Percentiles rank a stretch among this genome's conserved stretches.
phyloP scores from a whole-genome alignment of 2,329 filamentous ascomycete genomes.

The Calonectria hongkongensis region DNA sequence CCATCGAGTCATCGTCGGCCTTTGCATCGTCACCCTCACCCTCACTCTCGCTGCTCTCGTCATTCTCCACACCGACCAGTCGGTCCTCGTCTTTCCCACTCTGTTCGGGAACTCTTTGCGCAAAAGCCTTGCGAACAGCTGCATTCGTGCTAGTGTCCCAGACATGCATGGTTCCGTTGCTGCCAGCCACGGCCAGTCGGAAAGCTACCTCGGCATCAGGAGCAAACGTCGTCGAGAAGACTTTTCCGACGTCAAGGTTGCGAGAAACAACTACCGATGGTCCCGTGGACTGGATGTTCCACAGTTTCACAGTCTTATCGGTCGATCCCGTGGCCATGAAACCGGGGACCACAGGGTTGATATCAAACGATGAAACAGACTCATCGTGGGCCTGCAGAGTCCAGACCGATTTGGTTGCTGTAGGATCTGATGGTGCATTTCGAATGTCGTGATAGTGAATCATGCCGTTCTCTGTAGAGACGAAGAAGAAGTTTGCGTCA shows the following conservation, averaged over 20 bases:
- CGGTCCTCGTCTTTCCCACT: constrained; percentile 82
- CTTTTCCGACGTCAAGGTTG: constrained; percentile 94
- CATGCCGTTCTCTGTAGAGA: constrained; percentile 92
- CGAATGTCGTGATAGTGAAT: constrained; percentile 95
- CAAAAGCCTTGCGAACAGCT: constrained; percentile 89
- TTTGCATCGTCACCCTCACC: constrained; percentile 73
- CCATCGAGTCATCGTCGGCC: constrained; percentile 69
- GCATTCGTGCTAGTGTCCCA: constrained; percentile 98
- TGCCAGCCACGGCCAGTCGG: constrained; percentile 93
- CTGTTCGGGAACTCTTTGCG: constrained; percentile 75
- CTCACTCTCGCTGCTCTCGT: constrained; percentile 80
- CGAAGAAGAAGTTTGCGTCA: constrained; percentile 94
- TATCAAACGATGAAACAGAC: constrained; percentile 92
- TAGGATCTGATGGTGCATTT: constrained; percentile 82
- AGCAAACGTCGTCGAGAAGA: constrained; percentile 93
- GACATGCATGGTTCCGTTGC: constrained; percentile 92
- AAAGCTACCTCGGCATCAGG: constrained; percentile 94
- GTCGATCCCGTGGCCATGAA: constrained; percentile 95
- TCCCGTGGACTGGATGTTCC: constrained; percentile 89
- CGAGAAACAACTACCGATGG: constrained; percentile 94
- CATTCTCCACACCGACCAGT: constrained; percentile 82
- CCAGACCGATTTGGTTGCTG: constrained; percentile 90
- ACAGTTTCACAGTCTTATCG: constrained; percentile 96
- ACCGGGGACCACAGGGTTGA: constrained; percentile 92
- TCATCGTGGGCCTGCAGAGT: constrained; percentile 96